Evolutionary conservation across 768 basidiomycete genomes (phyloP).

Genomic region (Boletus rubropictus): DNA sequence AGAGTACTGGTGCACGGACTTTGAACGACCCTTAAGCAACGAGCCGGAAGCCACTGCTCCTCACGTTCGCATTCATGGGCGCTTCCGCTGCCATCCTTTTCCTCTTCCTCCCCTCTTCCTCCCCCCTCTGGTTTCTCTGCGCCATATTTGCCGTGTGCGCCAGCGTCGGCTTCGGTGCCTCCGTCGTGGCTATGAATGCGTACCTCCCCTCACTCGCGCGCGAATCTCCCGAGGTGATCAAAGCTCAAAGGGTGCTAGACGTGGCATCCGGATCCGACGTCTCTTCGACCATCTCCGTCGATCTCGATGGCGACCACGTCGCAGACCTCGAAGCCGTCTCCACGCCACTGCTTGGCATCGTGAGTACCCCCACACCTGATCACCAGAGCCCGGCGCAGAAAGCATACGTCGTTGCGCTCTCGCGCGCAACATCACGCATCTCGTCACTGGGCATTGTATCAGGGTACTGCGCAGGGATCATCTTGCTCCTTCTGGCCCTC

Average conservation of each 20-base stretch:
- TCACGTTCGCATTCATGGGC: conserved; percentile 69
- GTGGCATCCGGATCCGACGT: conserved; percentile 6
- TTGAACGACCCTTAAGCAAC: conserved; percentile 39
- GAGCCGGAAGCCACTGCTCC: conserved; percentile 72
- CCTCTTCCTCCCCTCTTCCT: conserved; percentile 66
- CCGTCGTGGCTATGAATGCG: conserved; percentile 84
- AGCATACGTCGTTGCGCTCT: conserved; percentile 54
- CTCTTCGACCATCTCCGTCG: not conserved
- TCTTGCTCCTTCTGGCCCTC: conserved; percentile 64
- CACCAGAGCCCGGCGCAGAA: conserved; percentile 22
- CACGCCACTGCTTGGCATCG: conserved; percentile 33
- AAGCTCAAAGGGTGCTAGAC: conserved; percentile 31
- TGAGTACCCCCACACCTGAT: not conserved
- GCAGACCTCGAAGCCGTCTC: conserved; percentile 26
- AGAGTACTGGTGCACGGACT: not conserved
- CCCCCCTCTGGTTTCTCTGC: conserved; percentile 61
- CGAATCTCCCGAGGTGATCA: conserved; percentile 54
- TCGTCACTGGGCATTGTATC: conserved; percentile 83
- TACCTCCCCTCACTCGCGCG: conserved; percentile 75
- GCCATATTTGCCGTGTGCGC: conserved; percentile 69
- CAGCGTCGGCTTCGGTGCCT: conserved; percentile 83
- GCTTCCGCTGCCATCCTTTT: conserved; percentile 64
- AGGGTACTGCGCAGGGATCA: conserved; percentile 81
- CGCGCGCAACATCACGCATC: conserved; percentile 72
- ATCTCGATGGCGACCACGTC: conserved; percentile 11